Percentiles rank a stretch among this genome's conserved stretches.
These are phyloP conservation scores for Fonticula alba DNA, from an alignment of 78 protist species.

Conservation along the genomic window DNA sequence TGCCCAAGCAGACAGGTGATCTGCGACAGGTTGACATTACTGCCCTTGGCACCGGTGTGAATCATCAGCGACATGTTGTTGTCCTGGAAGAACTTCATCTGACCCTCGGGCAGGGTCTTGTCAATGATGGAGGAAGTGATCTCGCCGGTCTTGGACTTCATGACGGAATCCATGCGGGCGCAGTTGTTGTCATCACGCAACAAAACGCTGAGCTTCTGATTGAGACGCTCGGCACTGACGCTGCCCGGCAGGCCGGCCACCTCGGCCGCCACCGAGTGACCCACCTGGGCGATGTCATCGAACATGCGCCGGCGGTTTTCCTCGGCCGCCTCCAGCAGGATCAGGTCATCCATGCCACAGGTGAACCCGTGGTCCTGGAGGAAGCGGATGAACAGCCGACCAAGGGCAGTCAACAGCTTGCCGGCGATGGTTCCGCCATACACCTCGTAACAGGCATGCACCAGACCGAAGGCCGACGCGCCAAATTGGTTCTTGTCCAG, in stretches of 20 bases:
- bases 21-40: constrained; percentile 88
- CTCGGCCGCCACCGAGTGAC: too few relatives aligned
- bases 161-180: constrained; percentile 85
- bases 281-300: too few relatives aligned
- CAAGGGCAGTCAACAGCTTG: constrained; percentile 60
- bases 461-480: constrained; percentile 50
- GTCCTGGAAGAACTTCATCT: background rate
- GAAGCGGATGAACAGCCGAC: constrained; percentile 73
- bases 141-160: constrained; percentile 76
- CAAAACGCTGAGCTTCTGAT: constrained; percentile 36
- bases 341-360: constrained; percentile 78
- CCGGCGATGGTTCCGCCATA: constrained; percentile 78
- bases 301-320: background rate
- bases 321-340: constrained; percentile 26
- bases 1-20: constrained; percentile 96
- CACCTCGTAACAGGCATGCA: constrained; percentile 69
- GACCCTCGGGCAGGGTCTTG: too few relatives aligned
- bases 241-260: constrained; percentile 71
- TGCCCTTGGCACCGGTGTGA: constrained; percentile 94
- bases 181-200: constrained; percentile 63
- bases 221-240: constrained; percentile 53
- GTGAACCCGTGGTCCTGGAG: constrained; percentile 73
- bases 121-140: too few relatives aligned
- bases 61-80: constrained; percentile 89
- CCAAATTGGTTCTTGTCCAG: constrained; percentile 86